phyloP scores from a whole-genome alignment of 768 basidiomycete genomes.

The Coprinopsis marcescibilis region DNA sequence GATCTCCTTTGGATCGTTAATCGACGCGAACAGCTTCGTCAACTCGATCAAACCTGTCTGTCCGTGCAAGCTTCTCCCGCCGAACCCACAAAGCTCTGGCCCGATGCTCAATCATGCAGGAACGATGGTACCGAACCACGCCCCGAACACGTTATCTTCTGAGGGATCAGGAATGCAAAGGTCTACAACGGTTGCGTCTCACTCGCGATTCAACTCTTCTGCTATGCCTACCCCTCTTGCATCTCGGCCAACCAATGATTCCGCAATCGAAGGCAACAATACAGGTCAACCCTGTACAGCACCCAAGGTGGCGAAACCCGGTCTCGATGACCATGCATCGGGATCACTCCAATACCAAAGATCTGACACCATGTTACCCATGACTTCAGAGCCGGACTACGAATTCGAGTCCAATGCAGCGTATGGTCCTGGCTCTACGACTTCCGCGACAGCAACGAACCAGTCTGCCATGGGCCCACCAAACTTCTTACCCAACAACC shows the following conservation, averaged over 20 bases:
- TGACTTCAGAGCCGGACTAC: not conserved
- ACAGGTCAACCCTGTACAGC: too few relatives aligned
- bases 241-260: too few relatives aligned
- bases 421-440: too few relatives aligned
- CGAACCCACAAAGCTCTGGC: slow-evolving; percentile 7
- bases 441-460: too few relatives aligned
- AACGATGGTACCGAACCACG: too few relatives aligned
- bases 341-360: not conserved
- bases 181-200: too few relatives aligned
- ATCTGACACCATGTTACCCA: not conserved
- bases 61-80: slow-evolving; percentile 58
- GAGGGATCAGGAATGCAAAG: not conserved
- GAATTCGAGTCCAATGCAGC: not conserved
- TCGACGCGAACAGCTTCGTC: slow-evolving; percentile 51
- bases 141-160: too few relatives aligned
- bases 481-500: not conserved
- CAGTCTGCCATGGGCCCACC: slow-evolving; percentile 2
- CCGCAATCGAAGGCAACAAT: too few relatives aligned
- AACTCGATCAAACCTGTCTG: slow-evolving; percentile 61
- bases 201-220: too few relatives aligned
- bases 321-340: not conserved
- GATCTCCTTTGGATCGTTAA: slow-evolving; percentile 52
- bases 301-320: too few relatives aligned
- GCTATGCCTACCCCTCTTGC: too few relatives aligned
- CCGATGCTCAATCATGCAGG: slow-evolving; percentile 6